A percentile compares a stretch with the other conserved stretches of the same genome.
phyloP scores from a whole-genome alignment of 2,329 filamentous ascomycete genomes.

The Drechslera avenae region DNA sequence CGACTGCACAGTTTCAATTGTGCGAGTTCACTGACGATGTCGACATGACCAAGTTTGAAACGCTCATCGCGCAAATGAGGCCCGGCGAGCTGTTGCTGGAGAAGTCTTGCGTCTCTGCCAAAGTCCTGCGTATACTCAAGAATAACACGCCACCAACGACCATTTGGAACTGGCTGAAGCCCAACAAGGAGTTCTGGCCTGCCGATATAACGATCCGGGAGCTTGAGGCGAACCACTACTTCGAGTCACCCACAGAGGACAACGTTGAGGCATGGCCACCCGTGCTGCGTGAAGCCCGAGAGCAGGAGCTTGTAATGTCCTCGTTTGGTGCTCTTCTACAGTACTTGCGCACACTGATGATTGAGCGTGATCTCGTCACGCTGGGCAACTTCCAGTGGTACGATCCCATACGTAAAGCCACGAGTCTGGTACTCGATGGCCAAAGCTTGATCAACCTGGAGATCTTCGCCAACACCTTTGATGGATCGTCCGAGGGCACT shows the following conservation, averaged over 20 bases:
- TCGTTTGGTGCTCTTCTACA: slow-evolving; percentile 86
- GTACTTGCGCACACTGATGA: slow-evolving; percentile 81
- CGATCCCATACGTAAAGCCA: slow-evolving; percentile 86
- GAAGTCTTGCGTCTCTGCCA: slow-evolving; percentile 80
- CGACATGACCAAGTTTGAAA: slow-evolving; percentile 96
- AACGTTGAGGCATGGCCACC: slow-evolving; percentile 76
- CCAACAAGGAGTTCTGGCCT: slow-evolving; percentile 87
- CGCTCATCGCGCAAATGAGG: slow-evolving; percentile 87
- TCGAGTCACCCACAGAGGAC: slow-evolving; percentile 63
- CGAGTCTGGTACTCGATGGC: slow-evolving; percentile 89
- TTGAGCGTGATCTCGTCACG: slow-evolving; percentile 84
- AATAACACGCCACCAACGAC: slow-evolving; percentile 93
- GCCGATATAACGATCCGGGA: slow-evolving; percentile 82
- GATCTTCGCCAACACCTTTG: slow-evolving; percentile 89
- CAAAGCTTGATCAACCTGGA: slow-evolving; percentile 98
- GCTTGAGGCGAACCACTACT: slow-evolving; percentile 80
- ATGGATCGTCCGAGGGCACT: slow-evolving; percentile 83
- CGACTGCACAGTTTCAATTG: slow-evolving; percentile 93
- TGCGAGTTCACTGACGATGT: slow-evolving; percentile 89
- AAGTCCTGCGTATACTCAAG: slow-evolving; percentile 89
- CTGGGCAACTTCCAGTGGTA: slow-evolving; percentile 92
- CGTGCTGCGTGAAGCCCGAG: slow-evolving; percentile 70
- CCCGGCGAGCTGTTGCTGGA: slow-evolving; percentile 89
- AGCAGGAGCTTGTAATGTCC: slow-evolving; percentile 86
- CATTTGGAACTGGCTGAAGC: slow-evolving; percentile 92